phyloP scores from a whole-genome alignment of 225 moss, liverwort and hornwort genomes.

The Pseudisothecium myosuroides region DNA sequence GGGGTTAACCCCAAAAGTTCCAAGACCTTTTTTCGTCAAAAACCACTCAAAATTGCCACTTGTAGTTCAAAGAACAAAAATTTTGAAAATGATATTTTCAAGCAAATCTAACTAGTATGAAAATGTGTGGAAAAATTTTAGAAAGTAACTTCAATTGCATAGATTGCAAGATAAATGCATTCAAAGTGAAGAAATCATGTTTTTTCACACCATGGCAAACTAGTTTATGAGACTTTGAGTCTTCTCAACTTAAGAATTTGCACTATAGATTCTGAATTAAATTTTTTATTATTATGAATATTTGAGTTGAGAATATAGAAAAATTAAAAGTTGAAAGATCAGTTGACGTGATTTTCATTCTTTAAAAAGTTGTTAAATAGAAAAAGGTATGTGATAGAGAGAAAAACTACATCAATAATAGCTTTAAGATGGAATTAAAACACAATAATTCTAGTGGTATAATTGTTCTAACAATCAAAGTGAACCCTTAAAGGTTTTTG shows the following conservation, averaged over 20 bases:
- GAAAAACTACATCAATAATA: neutral
- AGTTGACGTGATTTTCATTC: no score
- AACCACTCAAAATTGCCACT: neutral
- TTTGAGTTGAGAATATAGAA: neutral
- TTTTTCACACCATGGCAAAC: neutral
- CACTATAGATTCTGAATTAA: neutral
- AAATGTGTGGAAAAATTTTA: accelerated
- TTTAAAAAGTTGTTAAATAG: no score
- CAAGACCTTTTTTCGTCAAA: no score
- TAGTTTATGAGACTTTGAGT: neutral
- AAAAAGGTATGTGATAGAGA: neutral
- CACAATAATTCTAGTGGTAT: accelerated
- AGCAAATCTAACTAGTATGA: no score
- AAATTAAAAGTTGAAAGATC: neutral
- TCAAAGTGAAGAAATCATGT: neutral
- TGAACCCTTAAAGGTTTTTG: accelerated
- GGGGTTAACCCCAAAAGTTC: accelerated
- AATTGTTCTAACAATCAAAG: neutral
- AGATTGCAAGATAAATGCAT: neutral
- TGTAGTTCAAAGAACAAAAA: neutral
- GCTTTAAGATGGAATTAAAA: neutral
- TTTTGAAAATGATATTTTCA: no score
- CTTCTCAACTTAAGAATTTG: neutral
- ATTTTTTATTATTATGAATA: no score
- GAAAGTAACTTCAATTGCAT: neutral